A percentile compares a stretch with the other conserved stretches of the same genome.
Conservation (phyloP, 306 rosid genomes). For the Senna tora region DNA sequence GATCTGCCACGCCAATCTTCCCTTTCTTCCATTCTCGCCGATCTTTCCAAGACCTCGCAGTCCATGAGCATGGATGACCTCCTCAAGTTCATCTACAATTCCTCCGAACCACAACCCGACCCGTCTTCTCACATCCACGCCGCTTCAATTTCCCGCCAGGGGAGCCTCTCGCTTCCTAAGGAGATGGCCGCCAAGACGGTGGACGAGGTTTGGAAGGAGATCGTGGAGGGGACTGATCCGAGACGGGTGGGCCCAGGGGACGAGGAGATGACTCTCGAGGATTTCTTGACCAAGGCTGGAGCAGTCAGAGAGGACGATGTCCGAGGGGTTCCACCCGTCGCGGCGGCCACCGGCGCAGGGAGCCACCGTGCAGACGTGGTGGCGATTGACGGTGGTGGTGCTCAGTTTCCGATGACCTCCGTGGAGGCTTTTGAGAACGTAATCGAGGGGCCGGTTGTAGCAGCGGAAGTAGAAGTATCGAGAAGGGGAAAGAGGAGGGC, state of each 20-base stretch:
- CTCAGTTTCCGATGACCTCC: constrained; percentile 41
- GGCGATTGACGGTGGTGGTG: not conserved
- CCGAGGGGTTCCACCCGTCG: constrained; percentile 28
- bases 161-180: not conserved
- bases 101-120: constrained; percentile 3
- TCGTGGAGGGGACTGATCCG: constrained; percentile 50
- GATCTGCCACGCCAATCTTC: constrained; percentile 83
- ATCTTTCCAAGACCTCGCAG: constrained; percentile 39
- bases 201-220: constrained; percentile 78
- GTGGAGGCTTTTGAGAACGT: constrained; percentile 44
- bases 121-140: not conserved
- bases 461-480: not conserved
- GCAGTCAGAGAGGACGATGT: constrained; percentile 65
- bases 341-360: not conserved
- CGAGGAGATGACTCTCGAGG: constrained; percentile 68
- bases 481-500: constrained; percentile 69
- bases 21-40: constrained; percentile 51
- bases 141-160: not conserved
- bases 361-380: constrained; percentile 36
- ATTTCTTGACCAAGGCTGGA: constrained; percentile 60
- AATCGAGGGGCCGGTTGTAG: constrained; percentile 37
- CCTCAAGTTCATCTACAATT: constrained; percentile 59
- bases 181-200: constrained; percentile 40
- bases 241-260: constrained; percentile 3
- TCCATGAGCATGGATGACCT: constrained; percentile 74